Evolutionary conservation across 2,329 filamentous ascomycete genomes (phyloP), one percentile per base, ranked within the genome.

Genomic region (Coniochaeta pulveracea): DNA sequence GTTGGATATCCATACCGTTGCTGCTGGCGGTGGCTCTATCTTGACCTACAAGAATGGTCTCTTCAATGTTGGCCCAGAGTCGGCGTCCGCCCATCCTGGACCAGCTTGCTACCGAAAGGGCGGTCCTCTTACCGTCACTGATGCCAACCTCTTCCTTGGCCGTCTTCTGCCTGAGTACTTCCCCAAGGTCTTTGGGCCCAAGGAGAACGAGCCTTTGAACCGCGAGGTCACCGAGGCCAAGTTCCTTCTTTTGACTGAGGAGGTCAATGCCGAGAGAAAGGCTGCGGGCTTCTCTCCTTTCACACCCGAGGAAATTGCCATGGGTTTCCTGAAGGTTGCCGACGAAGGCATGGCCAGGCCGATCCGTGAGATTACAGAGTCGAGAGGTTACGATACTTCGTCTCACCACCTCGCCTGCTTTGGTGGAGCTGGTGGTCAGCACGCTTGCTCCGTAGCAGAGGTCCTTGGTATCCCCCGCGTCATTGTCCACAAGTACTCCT

Each of bases 271-370:
- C 15, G 77, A 82, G 44, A 11, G 28, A 15, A 17, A 6, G 18
- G 28, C 28, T 3, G 18, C 10, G 6, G 28, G 28, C 28, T 52
- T 69, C 21, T 58, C 62, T 3, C 60, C 61, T 19, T 33, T 82
- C 66, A 72, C 64, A 2, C 55, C 70, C 3, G 77, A 83, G 45
- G 74, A 80, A 43, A 71, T 82, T 5, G 78, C 79, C 1, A 75
- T 76, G 44, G 79, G 79, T 0, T 83, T 82, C 45, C 69, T 83
- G 49, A 72, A 76, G 39, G 76, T 82, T 26, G 77, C 78, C 5
- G 80, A 82, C 41, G 76, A 80, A 53, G 71, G 73, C 3, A 82
- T 83, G 77, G 74, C 72, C 3, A 61, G 79, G 30, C 79, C 80
- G 0, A 85, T 85, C 39, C 68, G 80, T 26, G 77, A 76, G 19